These are phyloP conservation scores for Cochlearia excelsa DNA, from an alignment of 345 rosid species.

Conservation along the genomic window DNA sequence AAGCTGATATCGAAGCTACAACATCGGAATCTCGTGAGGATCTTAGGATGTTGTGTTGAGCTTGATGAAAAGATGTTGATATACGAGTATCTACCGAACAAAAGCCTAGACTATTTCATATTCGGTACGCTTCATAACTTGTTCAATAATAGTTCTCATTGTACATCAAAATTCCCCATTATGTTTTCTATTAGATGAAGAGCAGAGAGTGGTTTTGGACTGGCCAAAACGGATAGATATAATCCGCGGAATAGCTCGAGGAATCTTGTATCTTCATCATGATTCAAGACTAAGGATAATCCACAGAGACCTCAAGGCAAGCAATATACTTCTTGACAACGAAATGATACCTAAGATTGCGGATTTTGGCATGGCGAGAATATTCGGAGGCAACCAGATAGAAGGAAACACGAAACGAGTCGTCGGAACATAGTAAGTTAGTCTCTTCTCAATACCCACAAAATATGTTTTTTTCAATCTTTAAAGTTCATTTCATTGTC, in stretches of 20 bases:
- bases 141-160: background rate
- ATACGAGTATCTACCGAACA: conserved; percentile 62
- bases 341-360: conserved; percentile 58
- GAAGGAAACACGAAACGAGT: conserved; percentile 53
- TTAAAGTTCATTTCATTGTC: background rate
- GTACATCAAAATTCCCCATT: no score
- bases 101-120: conserved; percentile 53
- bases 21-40: conserved; percentile 69
- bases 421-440: conserved; percentile 68
- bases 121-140: conserved; percentile 40
- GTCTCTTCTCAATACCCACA: background rate
- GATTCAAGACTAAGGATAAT: conserved; percentile 74
- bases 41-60: conserved; percentile 58
- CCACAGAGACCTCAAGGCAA: conserved; percentile 68
- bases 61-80: conserved; percentile 55
- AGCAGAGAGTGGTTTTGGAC: conserved; percentile 35
- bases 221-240: conserved; percentile 60
- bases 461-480: background rate
- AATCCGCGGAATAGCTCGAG: conserved; percentile 57
- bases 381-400: conserved; percentile 49
- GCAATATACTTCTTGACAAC: conserved; percentile 54
- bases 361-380: conserved; percentile 67
- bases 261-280: conserved; percentile 65
- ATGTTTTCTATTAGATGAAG: conserved; percentile 35
- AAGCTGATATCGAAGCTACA: conserved; percentile 53